A percentile compares a stretch with the other conserved stretches of the same genome.
These are phyloP conservation scores for Xylaria sp. DNA, from an alignment of 2,329 filamentous ascomycete species.

Conservation along the genomic window DNA sequence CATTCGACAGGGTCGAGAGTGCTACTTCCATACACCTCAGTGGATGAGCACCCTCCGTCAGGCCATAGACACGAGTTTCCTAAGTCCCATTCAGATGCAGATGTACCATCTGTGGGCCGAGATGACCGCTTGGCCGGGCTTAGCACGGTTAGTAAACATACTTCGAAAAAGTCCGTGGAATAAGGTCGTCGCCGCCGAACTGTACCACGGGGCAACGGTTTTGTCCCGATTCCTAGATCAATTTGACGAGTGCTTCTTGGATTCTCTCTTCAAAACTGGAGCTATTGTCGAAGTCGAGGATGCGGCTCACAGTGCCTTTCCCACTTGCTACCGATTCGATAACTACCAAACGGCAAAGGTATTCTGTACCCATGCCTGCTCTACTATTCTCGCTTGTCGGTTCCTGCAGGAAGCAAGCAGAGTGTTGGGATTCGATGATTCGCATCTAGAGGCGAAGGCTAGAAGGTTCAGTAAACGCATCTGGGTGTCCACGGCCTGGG, in stretches of 20 bases:
- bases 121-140: constrained; percentile 27
- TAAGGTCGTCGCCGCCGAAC: constrained; percentile 23
- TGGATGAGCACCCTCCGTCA: constrained; percentile 24
- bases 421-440: constrained; percentile 18
- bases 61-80: constrained; percentile 19
- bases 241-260: constrained; percentile 21
- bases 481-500: constrained; percentile 27
- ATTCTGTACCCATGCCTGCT: constrained; percentile 26
- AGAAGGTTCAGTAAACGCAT: constrained; percentile 24
- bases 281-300: constrained; percentile 24
- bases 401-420: constrained; percentile 25
- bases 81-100: constrained; percentile 19
- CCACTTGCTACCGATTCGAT: constrained; percentile 25
- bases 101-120: constrained; percentile 28
- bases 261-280: constrained; percentile 17
- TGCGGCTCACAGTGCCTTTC: constrained; percentile 18
- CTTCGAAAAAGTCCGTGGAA: constrained; percentile 23
- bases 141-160: constrained; percentile 22
- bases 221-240: constrained; percentile 21
- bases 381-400: constrained; percentile 23
- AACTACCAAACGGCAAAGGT: constrained; percentile 26
- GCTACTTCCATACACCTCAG: constrained; percentile 23
- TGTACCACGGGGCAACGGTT: constrained; percentile 20
- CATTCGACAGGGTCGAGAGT: constrained; percentile 25
- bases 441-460: constrained; percentile 19